Evolutionary conservation across 441 rosid species (phyloP).

Genomic region (Biscutella laevigata): DNA sequence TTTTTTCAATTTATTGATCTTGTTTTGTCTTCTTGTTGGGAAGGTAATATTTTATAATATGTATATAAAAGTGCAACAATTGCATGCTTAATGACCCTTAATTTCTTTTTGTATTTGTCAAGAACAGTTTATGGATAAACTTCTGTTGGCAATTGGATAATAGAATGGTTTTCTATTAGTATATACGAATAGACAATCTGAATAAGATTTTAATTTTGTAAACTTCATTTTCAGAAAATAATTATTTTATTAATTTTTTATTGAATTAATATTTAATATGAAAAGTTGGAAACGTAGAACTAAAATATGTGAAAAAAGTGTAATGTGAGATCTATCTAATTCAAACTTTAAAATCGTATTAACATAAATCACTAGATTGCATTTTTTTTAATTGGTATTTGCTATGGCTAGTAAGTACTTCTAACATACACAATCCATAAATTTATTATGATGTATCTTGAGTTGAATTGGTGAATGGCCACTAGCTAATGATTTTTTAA

Average conservation of each 20-base stretch:
- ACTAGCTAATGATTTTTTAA: constrained; percentile 24
- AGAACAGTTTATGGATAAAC: neutral
- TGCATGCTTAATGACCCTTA: constrained; percentile 3
- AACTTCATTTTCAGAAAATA: neutral
- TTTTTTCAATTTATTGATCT: neutral
- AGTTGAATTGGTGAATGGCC: constrained; percentile 22
- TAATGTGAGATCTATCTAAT: too few relatives aligned
- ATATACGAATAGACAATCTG: neutral
- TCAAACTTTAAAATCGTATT: too few relatives aligned
- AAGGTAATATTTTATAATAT: neutral
- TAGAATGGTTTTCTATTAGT: neutral
- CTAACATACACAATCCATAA: too few relatives aligned
- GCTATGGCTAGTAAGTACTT: too few relatives aligned
- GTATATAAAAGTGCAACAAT: neutral
- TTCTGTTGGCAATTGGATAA: neutral
- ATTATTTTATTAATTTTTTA: neutral
- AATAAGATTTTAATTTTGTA: neutral
- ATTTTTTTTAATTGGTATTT: too few relatives aligned
- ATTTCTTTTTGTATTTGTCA: neutral
- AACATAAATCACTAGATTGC: too few relatives aligned
- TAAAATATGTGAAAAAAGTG: too few relatives aligned
- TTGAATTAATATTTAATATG: too few relatives aligned
- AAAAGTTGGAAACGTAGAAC: too few relatives aligned
- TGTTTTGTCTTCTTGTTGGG: constrained; percentile 4
- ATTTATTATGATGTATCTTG: too few relatives aligned